Conservation (phyloP, 768 basidiomycete species). For the Boletus fagicola region DNA sequence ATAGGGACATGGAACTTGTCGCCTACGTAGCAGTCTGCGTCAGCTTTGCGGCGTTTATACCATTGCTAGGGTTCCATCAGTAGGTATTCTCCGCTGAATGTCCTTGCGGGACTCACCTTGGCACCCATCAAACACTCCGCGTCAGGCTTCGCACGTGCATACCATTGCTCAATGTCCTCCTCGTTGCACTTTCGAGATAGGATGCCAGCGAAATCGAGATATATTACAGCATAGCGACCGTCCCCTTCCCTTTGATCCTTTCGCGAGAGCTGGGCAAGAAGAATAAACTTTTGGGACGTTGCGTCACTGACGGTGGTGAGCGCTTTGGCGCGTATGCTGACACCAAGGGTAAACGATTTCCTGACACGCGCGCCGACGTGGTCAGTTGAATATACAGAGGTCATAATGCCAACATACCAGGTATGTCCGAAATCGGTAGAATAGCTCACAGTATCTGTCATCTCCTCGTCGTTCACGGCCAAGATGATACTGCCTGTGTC, state of each 20-base stretch:
- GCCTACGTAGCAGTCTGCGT: slow-evolving; percentile 86
- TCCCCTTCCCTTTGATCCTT: slow-evolving; percentile 49
- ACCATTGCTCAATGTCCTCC: slow-evolving; percentile 85
- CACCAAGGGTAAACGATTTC: slow-evolving; percentile 66
- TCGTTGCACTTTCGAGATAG: slow-evolving; percentile 65
- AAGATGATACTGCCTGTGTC: slow-evolving; percentile 82
- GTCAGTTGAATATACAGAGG: neutral
- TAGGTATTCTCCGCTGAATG: neutral
- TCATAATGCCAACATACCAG: slow-evolving; percentile 59
- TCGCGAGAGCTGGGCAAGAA: slow-evolving; percentile 75
- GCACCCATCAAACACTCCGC: slow-evolving; percentile 92
- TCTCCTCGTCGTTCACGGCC: slow-evolving; percentile 81
- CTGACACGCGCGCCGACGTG: slow-evolving; percentile 37
- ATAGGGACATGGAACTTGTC: slow-evolving; percentile 88
- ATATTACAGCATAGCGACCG: slow-evolving; percentile 68
- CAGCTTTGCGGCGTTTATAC: slow-evolving; percentile 80
- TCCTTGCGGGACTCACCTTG: slow-evolving; percentile 52
- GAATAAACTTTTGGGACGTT: slow-evolving; percentile 93
- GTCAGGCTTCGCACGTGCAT: slow-evolving; percentile 62
- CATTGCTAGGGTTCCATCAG: slow-evolving; percentile 66
- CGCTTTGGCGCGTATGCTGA: slow-evolving; percentile 67
- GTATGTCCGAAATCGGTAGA: slow-evolving; percentile 78
- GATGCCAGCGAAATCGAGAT: slow-evolving; percentile 78
- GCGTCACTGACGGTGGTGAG: slow-evolving; percentile 93
- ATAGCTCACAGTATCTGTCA: slow-evolving; percentile 66